phyloP scores from a whole-genome alignment of 2,329 filamentous ascomycete species.

The Lecanicillium sp. region DNA sequence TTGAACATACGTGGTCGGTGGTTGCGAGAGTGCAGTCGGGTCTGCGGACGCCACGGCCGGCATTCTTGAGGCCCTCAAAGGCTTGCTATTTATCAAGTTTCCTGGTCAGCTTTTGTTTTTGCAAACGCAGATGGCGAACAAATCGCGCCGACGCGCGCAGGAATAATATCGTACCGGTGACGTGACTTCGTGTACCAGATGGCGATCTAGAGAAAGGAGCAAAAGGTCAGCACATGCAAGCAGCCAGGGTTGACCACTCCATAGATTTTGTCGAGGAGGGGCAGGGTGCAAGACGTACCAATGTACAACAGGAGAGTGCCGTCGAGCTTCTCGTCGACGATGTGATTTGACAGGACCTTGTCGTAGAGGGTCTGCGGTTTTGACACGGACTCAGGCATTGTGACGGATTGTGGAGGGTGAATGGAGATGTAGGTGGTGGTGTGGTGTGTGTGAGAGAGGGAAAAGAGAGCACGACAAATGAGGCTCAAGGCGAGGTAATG shows the following conservation, averaged over 20 bases:
- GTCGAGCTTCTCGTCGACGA: slow-evolving; percentile 92
- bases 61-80: slow-evolving; percentile 90
- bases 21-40: slow-evolving; percentile 96
- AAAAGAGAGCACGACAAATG: slow-evolving; percentile 10
- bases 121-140: too few relatives aligned
- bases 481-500: slow-evolving; percentile 4
- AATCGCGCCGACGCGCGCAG: background rate
- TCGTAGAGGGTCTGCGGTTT: slow-evolving; percentile 85
- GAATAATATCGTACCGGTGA: slow-evolving; percentile 62
- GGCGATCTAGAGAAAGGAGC: slow-evolving; percentile 65
- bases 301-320: slow-evolving; percentile 92
- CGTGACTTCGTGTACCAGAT: slow-evolving; percentile 97
- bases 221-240: background rate
- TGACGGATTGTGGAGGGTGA: slow-evolving; percentile 22
- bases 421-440: slow-evolving; percentile 4
- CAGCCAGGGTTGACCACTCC: background rate
- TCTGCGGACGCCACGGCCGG: slow-evolving; percentile 77
- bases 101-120: slow-evolving; percentile 2
- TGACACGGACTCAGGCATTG: slow-evolving; percentile 68
- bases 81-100: slow-evolving; percentile 61
- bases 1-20: slow-evolving; percentile 76
- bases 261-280: background rate
- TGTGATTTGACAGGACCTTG: slow-evolving; percentile 92
- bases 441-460: slow-evolving; percentile 5
- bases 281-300: slow-evolving; percentile 48